phyloP scores from a whole-genome alignment of 192 early-diverging fungal genomes.

The Podila epicladia region DNA sequence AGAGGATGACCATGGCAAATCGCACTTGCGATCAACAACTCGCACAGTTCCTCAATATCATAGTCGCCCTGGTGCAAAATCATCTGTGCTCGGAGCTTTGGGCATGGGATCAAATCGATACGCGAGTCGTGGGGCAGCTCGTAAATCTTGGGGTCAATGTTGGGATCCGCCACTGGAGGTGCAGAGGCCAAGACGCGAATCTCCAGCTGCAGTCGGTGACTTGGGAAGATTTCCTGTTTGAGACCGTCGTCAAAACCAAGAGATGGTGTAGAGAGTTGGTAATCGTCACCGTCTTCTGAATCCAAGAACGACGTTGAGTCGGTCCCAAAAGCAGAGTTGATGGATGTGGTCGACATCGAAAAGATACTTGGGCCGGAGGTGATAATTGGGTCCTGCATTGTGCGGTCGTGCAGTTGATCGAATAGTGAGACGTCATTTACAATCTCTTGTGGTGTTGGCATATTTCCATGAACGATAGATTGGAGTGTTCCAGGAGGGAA shows the following conservation, averaged over 20 bases:
- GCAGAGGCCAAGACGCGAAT: constrained; percentile 44
- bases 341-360: constrained; percentile 1
- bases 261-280: constrained; percentile 15
- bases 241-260: constrained; percentile 39
- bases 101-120: constrained; percentile 55
- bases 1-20: constrained; percentile 54
- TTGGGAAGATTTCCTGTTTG: constrained; percentile 44
- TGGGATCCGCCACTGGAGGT: constrained; percentile 38
- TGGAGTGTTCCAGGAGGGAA: constrained; percentile 48
- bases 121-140: constrained; percentile 45
- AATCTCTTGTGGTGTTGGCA: constrained; percentile 40
- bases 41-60: constrained; percentile 44
- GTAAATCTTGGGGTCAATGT: constrained; percentile 47
- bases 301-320: constrained; percentile 26
- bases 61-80: constrained; percentile 45
- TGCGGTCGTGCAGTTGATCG: constrained; percentile 30
- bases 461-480: constrained; percentile 24
- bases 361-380: constrained; percentile 15
- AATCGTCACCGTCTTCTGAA: constrained; percentile 25
- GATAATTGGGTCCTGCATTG: constrained; percentile 29
- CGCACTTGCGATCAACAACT: constrained; percentile 42
- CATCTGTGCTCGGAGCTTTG: constrained; percentile 47
- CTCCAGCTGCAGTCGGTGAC: constrained; percentile 28
- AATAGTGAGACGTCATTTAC: constrained; percentile 36
- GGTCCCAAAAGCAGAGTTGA: constrained; percentile 2